phyloP scores from a whole-genome alignment of 371 early-diverging fungal genomes.

The Syncephalastrum sp. region DNA sequence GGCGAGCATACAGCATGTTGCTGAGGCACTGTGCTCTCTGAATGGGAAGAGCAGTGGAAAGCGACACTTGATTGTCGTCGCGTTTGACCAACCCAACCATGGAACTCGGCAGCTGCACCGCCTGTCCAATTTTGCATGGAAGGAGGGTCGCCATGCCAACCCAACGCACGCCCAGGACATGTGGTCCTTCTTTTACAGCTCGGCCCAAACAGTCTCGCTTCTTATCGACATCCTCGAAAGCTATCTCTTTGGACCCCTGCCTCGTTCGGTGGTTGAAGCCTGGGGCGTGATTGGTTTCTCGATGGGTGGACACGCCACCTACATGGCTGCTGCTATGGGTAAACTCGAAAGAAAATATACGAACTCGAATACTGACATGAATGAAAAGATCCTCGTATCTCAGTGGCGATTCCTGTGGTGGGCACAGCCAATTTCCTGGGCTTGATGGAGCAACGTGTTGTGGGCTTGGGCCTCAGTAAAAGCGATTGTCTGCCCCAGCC shows the following conservation, averaged over 20 bases:
- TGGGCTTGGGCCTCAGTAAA: conserved; percentile 8
- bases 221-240: conserved; percentile 52
- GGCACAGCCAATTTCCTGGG: conserved; percentile 35
- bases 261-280: conserved; percentile 21
- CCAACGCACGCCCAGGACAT: conserved; percentile 53
- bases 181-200: conserved; percentile 45
- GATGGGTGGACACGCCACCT: conserved; percentile 58
- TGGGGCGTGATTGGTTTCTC: conserved; percentile 58
- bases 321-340: conserved; percentile 51
- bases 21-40: conserved; percentile 23
- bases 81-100: conserved; percentile 61
- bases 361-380: not conserved
- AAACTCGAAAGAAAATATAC: conserved; percentile 3
- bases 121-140: conserved; percentile 39
- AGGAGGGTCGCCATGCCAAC: conserved; percentile 32
- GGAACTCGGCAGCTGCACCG: conserved; percentile 43
- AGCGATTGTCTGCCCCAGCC: conserved; percentile 22
- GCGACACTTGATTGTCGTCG: conserved; percentile 37
- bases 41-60: conserved; percentile 10
- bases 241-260: conserved; percentile 33
- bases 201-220: conserved; percentile 42
- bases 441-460: conserved; percentile 27
- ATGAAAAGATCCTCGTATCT: conserved; percentile 37
- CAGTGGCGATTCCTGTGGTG: conserved; percentile 42
- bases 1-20: conserved; percentile 27